phyloP scores from a whole-genome alignment of 78 protist species.

The Dictyostelium firmibasis region DNA sequence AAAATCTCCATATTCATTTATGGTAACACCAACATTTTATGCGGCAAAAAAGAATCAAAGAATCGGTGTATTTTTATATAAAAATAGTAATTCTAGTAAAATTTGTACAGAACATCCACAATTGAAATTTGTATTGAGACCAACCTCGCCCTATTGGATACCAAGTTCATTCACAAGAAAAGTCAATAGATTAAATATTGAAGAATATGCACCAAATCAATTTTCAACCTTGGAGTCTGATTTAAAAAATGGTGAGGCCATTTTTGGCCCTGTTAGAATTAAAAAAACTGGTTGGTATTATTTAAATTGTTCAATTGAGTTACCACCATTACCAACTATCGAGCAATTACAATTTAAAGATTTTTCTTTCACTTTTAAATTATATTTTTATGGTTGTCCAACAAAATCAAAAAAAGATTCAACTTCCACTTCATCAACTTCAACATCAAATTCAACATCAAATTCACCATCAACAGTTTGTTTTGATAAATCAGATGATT shows the following conservation, averaged over 20 bases:
- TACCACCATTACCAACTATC: constrained; percentile 42
- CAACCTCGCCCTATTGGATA: constrained; percentile 58
- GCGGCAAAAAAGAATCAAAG: constrained; percentile 73
- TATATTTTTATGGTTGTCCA: constrained; percentile 75
- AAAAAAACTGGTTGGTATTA: constrained; percentile 66
- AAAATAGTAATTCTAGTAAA: not conserved
- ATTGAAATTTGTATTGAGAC: constrained; percentile 4
- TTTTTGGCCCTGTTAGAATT: constrained; percentile 60
- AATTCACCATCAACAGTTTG: not conserved
- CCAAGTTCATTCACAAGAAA: constrained; percentile 54
- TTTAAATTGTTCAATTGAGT: constrained; percentile 17
- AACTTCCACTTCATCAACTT: not conserved
- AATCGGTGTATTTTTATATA: constrained; percentile 62
- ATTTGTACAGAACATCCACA: constrained; percentile 32
- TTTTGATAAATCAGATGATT: not conserved
- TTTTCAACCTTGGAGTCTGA: not conserved
- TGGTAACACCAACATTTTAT: constrained; percentile 56
- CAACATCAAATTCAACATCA: not conserved
- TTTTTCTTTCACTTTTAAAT: constrained; percentile 27
- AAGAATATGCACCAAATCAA: constrained; percentile 68
- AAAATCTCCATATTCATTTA: not conserved
- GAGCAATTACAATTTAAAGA: constrained; percentile 48
- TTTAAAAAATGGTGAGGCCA: constrained; percentile 51
- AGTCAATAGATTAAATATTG: constrained; percentile 34
- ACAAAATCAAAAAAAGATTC: constrained; percentile 24